Percentiles rank a stretch among this genome's conserved stretches.
These are phyloP conservation scores for Chimonanthus salicifolius DNA, from an alignment of 164 flowering plant genomes.

Conservation along the genomic window DNA sequence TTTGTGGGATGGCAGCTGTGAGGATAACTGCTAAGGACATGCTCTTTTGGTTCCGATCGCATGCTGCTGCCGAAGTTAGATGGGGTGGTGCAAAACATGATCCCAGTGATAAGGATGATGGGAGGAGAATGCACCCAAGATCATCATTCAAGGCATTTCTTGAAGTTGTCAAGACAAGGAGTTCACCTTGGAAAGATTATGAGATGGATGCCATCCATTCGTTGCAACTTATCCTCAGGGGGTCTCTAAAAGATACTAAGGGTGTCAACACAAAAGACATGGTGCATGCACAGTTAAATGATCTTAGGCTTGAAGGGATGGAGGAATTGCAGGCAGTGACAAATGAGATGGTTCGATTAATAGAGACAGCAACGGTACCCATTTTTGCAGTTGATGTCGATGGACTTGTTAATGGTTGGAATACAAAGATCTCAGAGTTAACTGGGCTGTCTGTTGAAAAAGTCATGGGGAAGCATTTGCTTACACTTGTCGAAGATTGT, in stretches of 20 bases:
- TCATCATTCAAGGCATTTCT: conserved; percentile 96
- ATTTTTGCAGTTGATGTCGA: conserved; percentile 80
- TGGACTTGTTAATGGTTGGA: conserved; percentile 92
- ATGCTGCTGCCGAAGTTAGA: conserved; percentile 71
- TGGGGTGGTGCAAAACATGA: conserved; percentile 99
- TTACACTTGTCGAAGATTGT: conserved; percentile 76
- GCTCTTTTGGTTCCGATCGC: conserved; percentile 90
- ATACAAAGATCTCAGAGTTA: conserved; percentile 75
- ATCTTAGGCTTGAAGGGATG: conserved; percentile 71
- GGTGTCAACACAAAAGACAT: conserved; percentile 28
- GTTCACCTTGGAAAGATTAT: conserved; percentile 87
- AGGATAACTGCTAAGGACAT: conserved; percentile 67
- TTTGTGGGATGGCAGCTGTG: conserved; percentile 97
- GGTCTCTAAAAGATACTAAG: conserved; percentile 53
- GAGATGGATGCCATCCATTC: conserved; percentile 99
- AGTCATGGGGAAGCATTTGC: conserved; percentile 81
- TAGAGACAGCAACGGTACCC: conserved; percentile 92
- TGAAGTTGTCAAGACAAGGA: conserved; percentile 82
- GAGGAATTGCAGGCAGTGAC: conserved; percentile 92
- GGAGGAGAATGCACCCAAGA: conserved; percentile 86
- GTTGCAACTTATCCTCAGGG: conserved; percentile 85
- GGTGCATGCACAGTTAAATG: conserved; percentile 53
- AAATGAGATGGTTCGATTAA: conserved; percentile 86
- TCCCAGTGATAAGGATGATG: conserved; percentile 77
- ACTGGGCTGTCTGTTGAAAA: conserved; percentile 73